Conservation (phyloP, 140 eudicot genomes). For the Anethum foeniculum region DNA sequence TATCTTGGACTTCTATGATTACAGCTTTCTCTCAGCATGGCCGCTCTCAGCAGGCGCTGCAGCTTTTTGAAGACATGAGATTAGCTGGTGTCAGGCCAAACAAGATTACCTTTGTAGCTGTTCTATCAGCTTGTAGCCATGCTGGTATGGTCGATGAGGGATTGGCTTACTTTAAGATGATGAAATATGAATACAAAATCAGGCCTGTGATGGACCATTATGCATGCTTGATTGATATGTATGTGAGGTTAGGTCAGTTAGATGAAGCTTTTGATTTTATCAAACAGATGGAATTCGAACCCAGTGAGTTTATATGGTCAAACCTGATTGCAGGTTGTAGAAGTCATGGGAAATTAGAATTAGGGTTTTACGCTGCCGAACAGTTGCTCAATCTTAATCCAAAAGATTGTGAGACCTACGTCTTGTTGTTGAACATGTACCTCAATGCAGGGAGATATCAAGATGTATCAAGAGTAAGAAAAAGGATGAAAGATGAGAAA, state of each 20-base stretch:
- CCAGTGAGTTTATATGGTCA: conserved; percentile 80
- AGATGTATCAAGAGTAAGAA: conserved; percentile 70
- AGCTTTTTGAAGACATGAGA: conserved; percentile 78
- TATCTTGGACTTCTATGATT: conserved; percentile 93
- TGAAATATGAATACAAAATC: conserved; percentile 65
- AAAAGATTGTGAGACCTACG: conserved; percentile 49
- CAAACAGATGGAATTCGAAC: conserved; percentile 53
- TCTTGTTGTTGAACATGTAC: conserved; percentile 59
- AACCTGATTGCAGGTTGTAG: conserved; percentile 73
- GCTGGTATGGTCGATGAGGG: conserved; percentile 79
- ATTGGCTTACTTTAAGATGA: conserved; percentile 55
- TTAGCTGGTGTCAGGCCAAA: conserved; percentile 72
- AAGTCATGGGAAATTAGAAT: conserved; percentile 65
- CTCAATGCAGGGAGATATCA: conserved; percentile 63
- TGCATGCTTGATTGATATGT: conserved; percentile 74
- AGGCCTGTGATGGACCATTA: conserved; percentile 74
- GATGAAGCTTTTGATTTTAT: conserved; percentile 78
- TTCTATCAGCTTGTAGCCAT: conserved; percentile 86
- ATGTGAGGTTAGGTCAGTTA: conserved; percentile 66
- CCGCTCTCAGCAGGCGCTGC: conserved; percentile 46
- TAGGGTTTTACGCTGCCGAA: conserved; percentile 70
- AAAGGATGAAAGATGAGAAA: conserved; percentile 63
- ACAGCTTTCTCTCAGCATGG: conserved; percentile 79
- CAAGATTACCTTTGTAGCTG: conserved; percentile 65
- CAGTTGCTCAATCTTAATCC: conserved; percentile 54